Evolutionary conservation across 2,329 filamentous ascomycete species (phyloP).

Genomic region (Myriosclerotinia curreyana): DNA sequence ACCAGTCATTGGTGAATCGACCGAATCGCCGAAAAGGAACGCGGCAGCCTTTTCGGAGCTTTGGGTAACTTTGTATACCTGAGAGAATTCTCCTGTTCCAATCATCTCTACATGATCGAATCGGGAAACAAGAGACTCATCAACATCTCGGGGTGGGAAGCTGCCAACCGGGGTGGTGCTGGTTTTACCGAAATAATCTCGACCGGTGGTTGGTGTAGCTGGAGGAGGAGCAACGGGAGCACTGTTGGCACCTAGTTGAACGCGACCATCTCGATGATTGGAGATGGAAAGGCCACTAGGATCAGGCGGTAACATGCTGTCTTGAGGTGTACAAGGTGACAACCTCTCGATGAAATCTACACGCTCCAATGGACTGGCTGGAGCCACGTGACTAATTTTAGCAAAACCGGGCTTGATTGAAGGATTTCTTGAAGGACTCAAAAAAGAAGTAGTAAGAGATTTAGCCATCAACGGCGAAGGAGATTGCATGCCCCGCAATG

Average conservation of each 20-base stretch:
- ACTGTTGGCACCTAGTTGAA: constrained; percentile 39
- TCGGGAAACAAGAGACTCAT: constrained; percentile 67
- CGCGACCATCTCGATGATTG: constrained; percentile 46
- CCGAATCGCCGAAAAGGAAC: constrained; percentile 44
- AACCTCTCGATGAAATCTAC: constrained; percentile 48
- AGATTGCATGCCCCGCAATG: constrained; percentile 36
- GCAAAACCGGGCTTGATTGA: constrained; percentile 46
- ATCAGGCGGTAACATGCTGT: constrained; percentile 71
- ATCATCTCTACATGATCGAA: constrained; percentile 80
- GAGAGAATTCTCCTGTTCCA: constrained; percentile 89
- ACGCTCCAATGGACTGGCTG: constrained; percentile 61
- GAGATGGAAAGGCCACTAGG: constrained; percentile 82
- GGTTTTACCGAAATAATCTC: constrained; percentile 55
- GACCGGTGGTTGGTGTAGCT: constrained; percentile 73
- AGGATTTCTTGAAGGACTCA: constrained; percentile 37
- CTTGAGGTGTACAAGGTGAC: constrained; percentile 76
- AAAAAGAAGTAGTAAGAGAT: constrained; percentile 37
- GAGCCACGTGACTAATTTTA: constrained; percentile 51
- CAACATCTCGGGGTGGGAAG: constrained; percentile 68
- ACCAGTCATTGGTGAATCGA: constrained; percentile 47
- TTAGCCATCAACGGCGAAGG: constrained; percentile 33
- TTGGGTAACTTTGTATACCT: constrained; percentile 76
- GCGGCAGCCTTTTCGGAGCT: constrained; percentile 39
- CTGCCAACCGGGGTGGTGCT: constrained; percentile 68
- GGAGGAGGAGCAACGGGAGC: constrained; percentile 56